phyloP scores from a whole-genome alignment of 2,329 filamentous ascomycete species.

The Chaetomium sp. region DNA sequence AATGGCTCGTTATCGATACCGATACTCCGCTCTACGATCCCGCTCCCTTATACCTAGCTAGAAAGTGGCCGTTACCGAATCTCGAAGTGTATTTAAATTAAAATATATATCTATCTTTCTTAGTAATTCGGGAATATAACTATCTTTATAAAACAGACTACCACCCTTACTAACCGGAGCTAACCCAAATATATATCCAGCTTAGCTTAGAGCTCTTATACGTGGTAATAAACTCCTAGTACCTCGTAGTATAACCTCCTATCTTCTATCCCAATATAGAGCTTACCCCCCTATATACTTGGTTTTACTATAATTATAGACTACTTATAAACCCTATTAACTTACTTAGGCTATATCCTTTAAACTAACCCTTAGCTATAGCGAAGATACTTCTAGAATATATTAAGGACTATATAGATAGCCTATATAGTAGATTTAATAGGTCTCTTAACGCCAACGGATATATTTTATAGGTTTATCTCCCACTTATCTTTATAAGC shows the following conservation, averaged over 20 bases:
- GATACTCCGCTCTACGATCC: neutral
- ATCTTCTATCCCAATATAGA: neutral
- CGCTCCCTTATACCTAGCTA: neutral
- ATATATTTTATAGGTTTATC: neutral
- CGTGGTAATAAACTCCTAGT: neutral
- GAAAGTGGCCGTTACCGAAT: neutral
- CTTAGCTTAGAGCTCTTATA: neutral
- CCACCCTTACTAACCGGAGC: neutral
- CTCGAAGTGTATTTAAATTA: neutral
- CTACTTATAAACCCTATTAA: neutral
- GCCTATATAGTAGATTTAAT: neutral
- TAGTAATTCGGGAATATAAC: neutral
- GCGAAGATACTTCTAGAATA: neutral
- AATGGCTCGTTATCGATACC: slow-evolving; percentile 1
- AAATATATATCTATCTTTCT: neutral
- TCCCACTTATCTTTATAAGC: neutral
- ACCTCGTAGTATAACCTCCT: neutral
- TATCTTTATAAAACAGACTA: neutral
- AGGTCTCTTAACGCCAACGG: neutral
- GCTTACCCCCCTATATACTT: neutral
- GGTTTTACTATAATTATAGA: neutral
- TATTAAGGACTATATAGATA: neutral
- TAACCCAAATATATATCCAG: neutral
- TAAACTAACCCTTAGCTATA: neutral
- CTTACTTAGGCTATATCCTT: neutral